These are phyloP conservation scores for Aspergillus sp. DNA, from an alignment of 2,329 filamentous ascomycete species.

Conservation along the genomic window DNA sequence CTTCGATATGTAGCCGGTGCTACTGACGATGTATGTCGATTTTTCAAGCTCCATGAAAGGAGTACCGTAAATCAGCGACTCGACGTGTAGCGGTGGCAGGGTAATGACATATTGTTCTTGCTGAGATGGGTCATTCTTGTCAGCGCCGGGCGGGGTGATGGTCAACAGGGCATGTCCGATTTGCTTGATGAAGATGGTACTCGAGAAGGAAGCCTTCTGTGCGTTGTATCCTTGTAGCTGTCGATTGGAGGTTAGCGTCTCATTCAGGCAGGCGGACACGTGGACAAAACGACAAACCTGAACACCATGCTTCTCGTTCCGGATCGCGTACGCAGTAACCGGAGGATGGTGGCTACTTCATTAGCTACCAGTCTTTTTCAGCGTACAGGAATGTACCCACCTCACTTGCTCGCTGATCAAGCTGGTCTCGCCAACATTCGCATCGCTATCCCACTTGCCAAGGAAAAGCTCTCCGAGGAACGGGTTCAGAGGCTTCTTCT, in stretches of 20 bases:
- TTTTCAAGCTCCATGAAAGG: conserved; percentile 92
- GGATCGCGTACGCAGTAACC: conserved; percentile 91
- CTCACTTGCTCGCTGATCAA: conserved; percentile 94
- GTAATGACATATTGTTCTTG: conserved; percentile 84
- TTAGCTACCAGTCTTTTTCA: neutral
- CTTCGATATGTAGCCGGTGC: conserved; percentile 82
- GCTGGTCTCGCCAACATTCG: conserved; percentile 71
- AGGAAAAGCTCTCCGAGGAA: conserved; percentile 95
- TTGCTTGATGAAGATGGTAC: conserved; percentile 93
- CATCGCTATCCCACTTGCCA: conserved; percentile 83
- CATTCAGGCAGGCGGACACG: conserved; percentile 29
- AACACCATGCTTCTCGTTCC: conserved; percentile 82
- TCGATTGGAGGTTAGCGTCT: neutral
- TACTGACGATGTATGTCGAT: conserved; percentile 82
- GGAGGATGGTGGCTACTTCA: conserved; percentile 78
- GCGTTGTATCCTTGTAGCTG: conserved; percentile 82
- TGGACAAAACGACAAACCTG: conserved; percentile 58
- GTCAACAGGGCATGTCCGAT: conserved; percentile 86
- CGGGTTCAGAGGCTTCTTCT: conserved; percentile 97
- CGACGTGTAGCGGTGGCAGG: conserved; percentile 87
- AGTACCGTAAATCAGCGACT: conserved; percentile 74
- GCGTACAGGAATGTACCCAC: conserved; percentile 33
- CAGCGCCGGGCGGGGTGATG: conserved; percentile 60
- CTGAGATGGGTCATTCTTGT: conserved; percentile 44
- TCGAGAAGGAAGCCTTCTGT: conserved; percentile 92